phyloP scores from a whole-genome alignment of 2,329 filamentous ascomycete genomes.

The Nigrospora osmanthi region DNA sequence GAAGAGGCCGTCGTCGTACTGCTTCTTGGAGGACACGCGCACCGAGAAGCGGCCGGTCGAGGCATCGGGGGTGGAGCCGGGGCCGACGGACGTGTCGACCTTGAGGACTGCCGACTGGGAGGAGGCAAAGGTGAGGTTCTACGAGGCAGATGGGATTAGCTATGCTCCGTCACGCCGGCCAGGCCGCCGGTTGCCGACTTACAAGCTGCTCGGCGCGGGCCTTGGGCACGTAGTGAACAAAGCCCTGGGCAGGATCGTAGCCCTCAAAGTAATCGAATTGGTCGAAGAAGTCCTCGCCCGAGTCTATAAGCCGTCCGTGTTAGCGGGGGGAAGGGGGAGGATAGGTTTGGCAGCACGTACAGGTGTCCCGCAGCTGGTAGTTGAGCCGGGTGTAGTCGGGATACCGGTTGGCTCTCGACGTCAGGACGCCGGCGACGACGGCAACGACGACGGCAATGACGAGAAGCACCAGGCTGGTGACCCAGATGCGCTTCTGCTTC shows the following conservation, averaged over 20 bases:
- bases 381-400: constrained; percentile 38
- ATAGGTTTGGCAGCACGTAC: constrained; percentile 21
- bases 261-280: constrained; percentile 45
- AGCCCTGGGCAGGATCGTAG: constrained; percentile 41
- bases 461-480: constrained; percentile 28
- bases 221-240: constrained; percentile 45
- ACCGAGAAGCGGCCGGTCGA: constrained; percentile 56
- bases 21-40: constrained; percentile 51
- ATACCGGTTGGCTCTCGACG: constrained; percentile 32
- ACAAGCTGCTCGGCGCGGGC: constrained; percentile 33
- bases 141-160: background rate
- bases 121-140: constrained; percentile 58
- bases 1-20: constrained; percentile 57
- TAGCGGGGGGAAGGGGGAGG: background rate
- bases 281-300: constrained; percentile 43
- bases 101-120: constrained; percentile 43
- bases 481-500: constrained; percentile 47
- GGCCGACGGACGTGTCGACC: constrained; percentile 53
- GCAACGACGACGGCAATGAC: constrained; percentile 36
- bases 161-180: no score
- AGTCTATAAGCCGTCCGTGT: constrained; percentile 26
- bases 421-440: constrained; percentile 38
- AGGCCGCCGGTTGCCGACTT: constrained; percentile 9
- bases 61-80: constrained; percentile 36
- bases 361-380: constrained; percentile 41